Conservation (phyloP, 139 green algal species). For the Chlamydomonas sp. region DNA sequence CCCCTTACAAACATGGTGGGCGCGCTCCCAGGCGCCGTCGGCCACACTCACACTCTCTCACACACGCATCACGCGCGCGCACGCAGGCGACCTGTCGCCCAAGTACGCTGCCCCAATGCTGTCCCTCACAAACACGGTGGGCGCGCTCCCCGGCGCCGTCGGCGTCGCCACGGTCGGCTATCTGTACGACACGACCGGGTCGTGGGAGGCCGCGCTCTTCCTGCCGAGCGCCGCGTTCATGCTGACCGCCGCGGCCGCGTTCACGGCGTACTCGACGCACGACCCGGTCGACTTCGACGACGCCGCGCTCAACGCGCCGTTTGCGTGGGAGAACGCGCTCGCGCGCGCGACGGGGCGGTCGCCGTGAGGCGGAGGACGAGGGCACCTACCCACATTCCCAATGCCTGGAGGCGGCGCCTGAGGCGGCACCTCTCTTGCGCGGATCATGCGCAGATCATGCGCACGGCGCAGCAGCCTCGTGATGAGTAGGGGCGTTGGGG, state of each 20-base stretch:
- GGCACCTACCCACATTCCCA: too few relatives aligned
- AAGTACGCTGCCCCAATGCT: conserved; percentile 85
- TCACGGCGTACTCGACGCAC: conserved; percentile 30
- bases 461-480: too few relatives aligned
- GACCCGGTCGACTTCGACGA: conserved; percentile 28
- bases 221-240: conserved; percentile 64
- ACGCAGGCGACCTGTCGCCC: conserved; percentile 67
- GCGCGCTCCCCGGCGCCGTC: conserved; percentile 82
- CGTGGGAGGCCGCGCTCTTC: conserved; percentile 78
- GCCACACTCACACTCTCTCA: too few relatives aligned
- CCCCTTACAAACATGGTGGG: conserved; percentile 88
- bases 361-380: too few relatives aligned
- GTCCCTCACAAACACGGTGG: conserved; percentile 87
- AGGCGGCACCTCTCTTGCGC: too few relatives aligned
- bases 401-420: too few relatives aligned
- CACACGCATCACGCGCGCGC: conserved; percentile 34
- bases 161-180: conserved; percentile 63
- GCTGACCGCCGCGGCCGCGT: conserved; percentile 50
- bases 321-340: conserved; percentile 14
- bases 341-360: too few relatives aligned
- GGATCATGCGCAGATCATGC: too few relatives aligned
- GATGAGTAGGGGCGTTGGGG: too few relatives aligned
- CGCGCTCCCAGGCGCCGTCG: conserved; percentile 83
- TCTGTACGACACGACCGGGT: conserved; percentile 63
- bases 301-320: background rate